phyloP scores from a whole-genome alignment of 352 stramenopile genomes.

The Pythium sp. region DNA sequence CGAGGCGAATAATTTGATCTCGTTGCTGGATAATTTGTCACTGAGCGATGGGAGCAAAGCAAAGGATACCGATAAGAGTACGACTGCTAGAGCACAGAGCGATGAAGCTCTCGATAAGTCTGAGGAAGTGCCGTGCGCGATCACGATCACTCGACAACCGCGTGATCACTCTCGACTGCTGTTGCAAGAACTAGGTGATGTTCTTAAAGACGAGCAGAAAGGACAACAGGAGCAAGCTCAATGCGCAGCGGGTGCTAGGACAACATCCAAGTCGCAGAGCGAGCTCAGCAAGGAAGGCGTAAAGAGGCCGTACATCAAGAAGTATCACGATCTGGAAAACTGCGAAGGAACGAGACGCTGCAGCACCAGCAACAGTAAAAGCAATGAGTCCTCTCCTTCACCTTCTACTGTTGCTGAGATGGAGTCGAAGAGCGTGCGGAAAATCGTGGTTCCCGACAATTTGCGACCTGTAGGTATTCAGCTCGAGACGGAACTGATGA shows the following conservation, averaged over 20 bases:
- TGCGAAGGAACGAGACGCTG: conserved; percentile 19
- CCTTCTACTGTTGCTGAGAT: neutral
- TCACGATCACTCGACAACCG: neutral
- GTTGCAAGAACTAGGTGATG: conserved; percentile 4
- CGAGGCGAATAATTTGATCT: neutral
- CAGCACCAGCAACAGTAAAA: neutral
- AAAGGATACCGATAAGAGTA: neutral
- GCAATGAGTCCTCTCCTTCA: neutral
- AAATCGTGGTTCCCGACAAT: conserved; percentile 27
- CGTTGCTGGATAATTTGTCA: neutral
- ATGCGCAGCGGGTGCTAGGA: neutral
- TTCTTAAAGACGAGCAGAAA: neutral
- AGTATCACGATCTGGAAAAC: conserved; percentile 15
- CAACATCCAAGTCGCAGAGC: neutral
- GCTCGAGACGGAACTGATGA: conserved; percentile 37
- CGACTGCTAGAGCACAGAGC: neutral
- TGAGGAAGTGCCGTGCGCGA: neutral
- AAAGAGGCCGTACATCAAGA: conserved; percentile 14
- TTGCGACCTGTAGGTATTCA: conserved; percentile 23
- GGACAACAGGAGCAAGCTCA: neutral
- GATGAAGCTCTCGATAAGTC: neutral
- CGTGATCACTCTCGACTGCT: conserved; percentile 13
- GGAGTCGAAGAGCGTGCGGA: conserved; percentile 14
- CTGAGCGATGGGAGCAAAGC: neutral
- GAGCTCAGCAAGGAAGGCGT: neutral